Percentiles rank a stretch among this genome's conserved stretches.
Evolutionary conservation across 306 rosid species (phyloP).

Genomic region (Ammopiptanthus mongolicus): DNA sequence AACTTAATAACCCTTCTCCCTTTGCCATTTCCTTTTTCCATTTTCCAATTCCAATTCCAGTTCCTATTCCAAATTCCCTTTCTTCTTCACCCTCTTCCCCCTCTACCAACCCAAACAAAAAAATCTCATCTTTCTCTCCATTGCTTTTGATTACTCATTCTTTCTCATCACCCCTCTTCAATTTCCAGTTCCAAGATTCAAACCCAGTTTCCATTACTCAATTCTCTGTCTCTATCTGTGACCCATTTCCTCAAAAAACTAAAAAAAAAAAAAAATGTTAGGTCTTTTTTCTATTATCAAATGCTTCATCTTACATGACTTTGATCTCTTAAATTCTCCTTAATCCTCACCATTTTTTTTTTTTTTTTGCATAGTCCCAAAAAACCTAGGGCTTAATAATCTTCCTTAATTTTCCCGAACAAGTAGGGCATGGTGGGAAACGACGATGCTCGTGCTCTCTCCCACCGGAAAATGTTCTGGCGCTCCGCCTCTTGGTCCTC

Average conservation of each 20-base stretch:
- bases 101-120: not conserved
- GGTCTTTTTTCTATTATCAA: not conserved
- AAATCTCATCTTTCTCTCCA: not conserved
- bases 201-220: not conserved
- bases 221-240: not conserved
- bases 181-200: constrained; percentile 24
- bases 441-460: constrained; percentile 63
- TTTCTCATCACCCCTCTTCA: not conserved
- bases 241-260: not conserved
- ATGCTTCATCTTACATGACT: constrained; percentile 39
- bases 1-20: too few relatives aligned
- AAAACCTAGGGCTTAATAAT: constrained; percentile 11
- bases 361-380: not conserved
- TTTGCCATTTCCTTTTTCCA: not conserved
- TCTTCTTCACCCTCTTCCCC: not conserved
- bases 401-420: not conserved
- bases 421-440: constrained; percentile 73
- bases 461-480: constrained; percentile 73
- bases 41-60: not conserved
- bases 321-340: constrained; percentile 29
- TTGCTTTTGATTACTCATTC: not conserved
- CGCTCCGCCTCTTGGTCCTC: constrained; percentile 93
- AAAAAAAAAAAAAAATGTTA: too few relatives aligned
- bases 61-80: not conserved
- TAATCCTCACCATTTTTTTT: constrained; percentile 1